Evolutionary conservation across 2,329 filamentous ascomycete species (phyloP), one percentile per base, ranked within the genome.

Genomic region (Acrocalymma vagum): DNA sequence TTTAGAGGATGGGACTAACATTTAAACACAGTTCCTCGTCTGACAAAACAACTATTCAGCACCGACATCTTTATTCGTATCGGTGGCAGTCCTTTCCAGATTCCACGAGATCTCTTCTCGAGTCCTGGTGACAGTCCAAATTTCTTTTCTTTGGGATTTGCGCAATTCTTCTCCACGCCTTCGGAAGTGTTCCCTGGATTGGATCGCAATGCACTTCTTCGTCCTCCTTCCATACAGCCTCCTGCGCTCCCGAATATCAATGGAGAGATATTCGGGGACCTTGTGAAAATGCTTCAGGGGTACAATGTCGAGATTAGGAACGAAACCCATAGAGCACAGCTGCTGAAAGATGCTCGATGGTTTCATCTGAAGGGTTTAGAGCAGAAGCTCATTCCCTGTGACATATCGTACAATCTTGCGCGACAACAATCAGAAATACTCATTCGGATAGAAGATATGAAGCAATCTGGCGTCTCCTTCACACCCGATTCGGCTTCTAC

Each of bases 31-130:
- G 88, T 97, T 36, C 93, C 93, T 17, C 88, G 89, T 53, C 77
- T 97, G 45, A 91, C 93, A 53, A 91, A 90, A 18, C 92, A 95
- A 70, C 84, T 97, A 15, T 95, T 93, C 70, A 89, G 93, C 56
- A 90, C 90, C 48, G 88, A 88, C 59, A 95, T 96, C 63, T 95
- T 92, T 75, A 91, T 96, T 60, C 87, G 88, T 47, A 93, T 97
- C 58, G 93, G 93, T 45, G 84, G 89, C 55, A 83, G 82, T 42
- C 85, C 94, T 58, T 97, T 97, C 71, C 87, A 91, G 65, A 92
- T 97, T 52, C 88, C 92, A 2, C 87, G 91, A 49, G 89, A 95
- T 57, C 78, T 95, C 47, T 95, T 97, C 70, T 86, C 82, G 20
- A 81, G 83, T 23, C 90, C 91, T 1, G 93, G 92, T 17, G 92